Evolutionary conservation across 2,329 filamentous ascomycete species (phyloP).

Genomic region (Sarocladiaceae sp.): DNA sequence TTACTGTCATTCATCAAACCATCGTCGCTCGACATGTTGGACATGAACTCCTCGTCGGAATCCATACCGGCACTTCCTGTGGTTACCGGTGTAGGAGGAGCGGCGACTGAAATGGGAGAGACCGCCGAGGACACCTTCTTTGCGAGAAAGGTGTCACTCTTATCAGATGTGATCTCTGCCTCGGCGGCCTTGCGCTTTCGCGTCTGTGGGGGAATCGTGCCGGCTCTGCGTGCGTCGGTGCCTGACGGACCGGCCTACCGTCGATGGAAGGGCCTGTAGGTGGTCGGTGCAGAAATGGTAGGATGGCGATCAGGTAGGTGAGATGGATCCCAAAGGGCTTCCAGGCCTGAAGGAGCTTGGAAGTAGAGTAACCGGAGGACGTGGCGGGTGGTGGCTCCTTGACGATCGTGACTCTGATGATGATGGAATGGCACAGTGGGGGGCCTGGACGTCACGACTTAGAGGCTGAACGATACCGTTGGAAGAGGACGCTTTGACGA

Average conservation of each 20-base stretch:
- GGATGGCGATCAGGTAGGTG: not conserved
- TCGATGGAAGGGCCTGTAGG: not conserved
- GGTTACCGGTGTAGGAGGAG: conserved; percentile 56
- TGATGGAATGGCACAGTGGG: conserved; percentile 1
- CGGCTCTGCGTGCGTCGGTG: conserved; percentile 19
- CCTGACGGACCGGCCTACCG: conserved; percentile 6
- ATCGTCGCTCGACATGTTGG: conserved; percentile 69
- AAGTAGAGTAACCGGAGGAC: not conserved
- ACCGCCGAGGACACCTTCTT: conserved; percentile 55
- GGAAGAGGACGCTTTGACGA: not conserved
- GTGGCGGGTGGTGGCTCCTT: not conserved
- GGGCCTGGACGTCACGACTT: not conserved
- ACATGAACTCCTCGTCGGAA: conserved; percentile 93
- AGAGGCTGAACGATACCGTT: not conserved
- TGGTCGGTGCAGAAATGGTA: not conserved
- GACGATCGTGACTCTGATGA: not conserved
- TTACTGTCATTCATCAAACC: conserved; percentile 74
- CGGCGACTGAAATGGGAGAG: conserved; percentile 24
- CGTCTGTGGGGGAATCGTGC: conserved; percentile 56
- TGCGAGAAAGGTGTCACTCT: conserved; percentile 39
- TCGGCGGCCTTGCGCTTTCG: conserved; percentile 63
- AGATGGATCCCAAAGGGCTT: not conserved
- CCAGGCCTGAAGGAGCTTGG: not conserved
- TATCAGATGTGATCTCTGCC: conserved; percentile 52
- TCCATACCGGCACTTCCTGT: conserved; percentile 68